These are phyloP conservation scores for Pseudogymnoascus sp. DNA, from an alignment of 2,329 filamentous ascomycete genomes.

Conservation along the genomic window DNA sequence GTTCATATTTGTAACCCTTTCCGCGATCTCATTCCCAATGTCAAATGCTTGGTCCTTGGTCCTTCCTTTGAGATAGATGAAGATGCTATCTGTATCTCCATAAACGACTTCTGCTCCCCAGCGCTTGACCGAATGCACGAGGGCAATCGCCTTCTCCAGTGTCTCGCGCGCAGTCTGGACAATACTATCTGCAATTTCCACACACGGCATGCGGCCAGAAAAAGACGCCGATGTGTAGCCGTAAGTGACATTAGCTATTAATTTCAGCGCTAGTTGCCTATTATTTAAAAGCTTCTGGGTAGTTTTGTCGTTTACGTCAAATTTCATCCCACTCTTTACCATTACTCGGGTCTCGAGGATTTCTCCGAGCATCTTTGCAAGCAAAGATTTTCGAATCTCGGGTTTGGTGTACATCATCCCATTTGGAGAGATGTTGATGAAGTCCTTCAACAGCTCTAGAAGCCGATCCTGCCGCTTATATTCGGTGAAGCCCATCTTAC, in stretches of 20 bases:
- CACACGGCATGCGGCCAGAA: conserved; percentile 94
- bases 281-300: conserved; percentile 87
- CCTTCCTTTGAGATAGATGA: conserved; percentile 79
- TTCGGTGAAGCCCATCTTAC: conserved; percentile 86
- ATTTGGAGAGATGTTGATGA: conserved; percentile 90
- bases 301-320: conserved; percentile 77
- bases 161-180: conserved; percentile 94
- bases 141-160: conserved; percentile 82
- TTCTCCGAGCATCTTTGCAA: conserved; percentile 94
- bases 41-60: conserved; percentile 83
- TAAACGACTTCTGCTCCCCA: conserved; percentile 98
- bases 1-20: conserved; percentile 79
- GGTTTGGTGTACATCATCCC: conserved; percentile 92
- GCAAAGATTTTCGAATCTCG: conserved; percentile 75
- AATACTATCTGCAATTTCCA: conserved; percentile 95
- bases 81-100: conserved; percentile 92
- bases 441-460: conserved; percentile 67
- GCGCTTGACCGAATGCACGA: conserved; percentile 76
- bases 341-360: conserved; percentile 94
- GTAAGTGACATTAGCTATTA: conserved; percentile 98
- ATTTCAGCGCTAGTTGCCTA: conserved; percentile 83
- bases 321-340: conserved; percentile 96
- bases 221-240: conserved; percentile 96
- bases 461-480: conserved; percentile 71
- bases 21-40: conserved; percentile 86